Conservation (phyloP, 495 filamentous ascomycete genomes). For the Talaromyces nanjingensis region DNA sequence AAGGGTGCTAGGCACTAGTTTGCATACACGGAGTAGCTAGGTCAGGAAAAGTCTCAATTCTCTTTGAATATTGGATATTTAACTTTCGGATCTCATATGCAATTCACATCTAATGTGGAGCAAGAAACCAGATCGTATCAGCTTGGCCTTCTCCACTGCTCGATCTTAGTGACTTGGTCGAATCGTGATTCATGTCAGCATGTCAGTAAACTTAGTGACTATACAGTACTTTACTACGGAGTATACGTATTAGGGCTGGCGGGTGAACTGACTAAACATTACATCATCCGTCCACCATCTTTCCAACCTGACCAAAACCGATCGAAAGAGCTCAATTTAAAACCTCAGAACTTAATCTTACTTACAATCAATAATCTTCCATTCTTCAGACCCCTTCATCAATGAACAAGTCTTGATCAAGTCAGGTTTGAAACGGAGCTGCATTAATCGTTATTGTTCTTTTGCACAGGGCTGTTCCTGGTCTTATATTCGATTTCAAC, state of each 20-base stretch:
- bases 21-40: background rate
- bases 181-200: background rate
- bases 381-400: background rate
- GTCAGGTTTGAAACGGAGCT: background rate
- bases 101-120: background rate
- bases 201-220: background rate
- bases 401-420: background rate
- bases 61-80: background rate
- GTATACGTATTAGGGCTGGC: background rate
- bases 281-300: slow-evolving; percentile 1
- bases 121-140: background rate
- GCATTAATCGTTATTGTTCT: background rate
- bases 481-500: background rate
- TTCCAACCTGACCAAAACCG: background rate
- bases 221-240: background rate
- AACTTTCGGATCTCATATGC: background rate
- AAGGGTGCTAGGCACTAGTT: background rate
- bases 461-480: background rate
- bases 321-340: background rate
- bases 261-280: slow-evolving; percentile 5
- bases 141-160: background rate
- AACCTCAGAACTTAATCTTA: background rate
- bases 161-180: background rate
- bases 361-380: background rate
- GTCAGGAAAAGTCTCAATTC: background rate